A percentile compares a stretch with the other conserved stretches of the same genome.
These are phyloP conservation scores for Cenchrus fungigraminus DNA, from an alignment of 176 grass and related monocot species.

Conservation along the genomic window DNA sequence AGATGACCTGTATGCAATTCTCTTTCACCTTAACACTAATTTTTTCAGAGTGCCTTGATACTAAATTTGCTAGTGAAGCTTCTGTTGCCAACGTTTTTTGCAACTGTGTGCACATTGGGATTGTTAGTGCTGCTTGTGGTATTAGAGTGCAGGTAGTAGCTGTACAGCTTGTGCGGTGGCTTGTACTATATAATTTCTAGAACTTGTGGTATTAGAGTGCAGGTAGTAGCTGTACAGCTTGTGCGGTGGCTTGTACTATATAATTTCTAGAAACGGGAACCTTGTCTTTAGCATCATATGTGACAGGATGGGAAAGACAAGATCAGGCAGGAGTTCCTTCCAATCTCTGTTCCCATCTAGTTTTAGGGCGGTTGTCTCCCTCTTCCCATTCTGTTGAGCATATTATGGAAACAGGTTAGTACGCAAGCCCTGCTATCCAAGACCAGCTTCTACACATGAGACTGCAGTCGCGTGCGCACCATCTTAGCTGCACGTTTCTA, in stretches of 20 bases:
- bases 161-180: background rate
- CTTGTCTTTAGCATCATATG: background rate
- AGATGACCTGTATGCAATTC: background rate
- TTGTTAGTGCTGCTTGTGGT: background rate
- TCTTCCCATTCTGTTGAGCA: background rate
- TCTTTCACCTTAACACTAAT: background rate
- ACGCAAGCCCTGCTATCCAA: background rate
- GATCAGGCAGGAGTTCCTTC: conserved; percentile 1
- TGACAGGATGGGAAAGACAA: background rate
- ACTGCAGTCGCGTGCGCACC: background rate
- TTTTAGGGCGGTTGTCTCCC: background rate
- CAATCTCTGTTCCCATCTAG: background rate
- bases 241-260: conserved; percentile 3
- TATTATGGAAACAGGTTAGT: background rate
- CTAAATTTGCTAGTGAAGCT: conserved; percentile 13
- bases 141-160: background rate
- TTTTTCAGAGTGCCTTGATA: background rate
- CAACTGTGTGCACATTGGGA: background rate
- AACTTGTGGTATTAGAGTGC: background rate
- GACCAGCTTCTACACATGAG: conserved; percentile 3
- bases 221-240: background rate
- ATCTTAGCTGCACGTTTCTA: background rate
- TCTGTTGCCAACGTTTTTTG: conserved; percentile 6
- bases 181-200: conserved; percentile 13
- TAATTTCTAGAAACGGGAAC: background rate